phyloP scores from a whole-genome alignment of 2,329 filamentous ascomycete genomes.

The Monosporascus sp. region DNA sequence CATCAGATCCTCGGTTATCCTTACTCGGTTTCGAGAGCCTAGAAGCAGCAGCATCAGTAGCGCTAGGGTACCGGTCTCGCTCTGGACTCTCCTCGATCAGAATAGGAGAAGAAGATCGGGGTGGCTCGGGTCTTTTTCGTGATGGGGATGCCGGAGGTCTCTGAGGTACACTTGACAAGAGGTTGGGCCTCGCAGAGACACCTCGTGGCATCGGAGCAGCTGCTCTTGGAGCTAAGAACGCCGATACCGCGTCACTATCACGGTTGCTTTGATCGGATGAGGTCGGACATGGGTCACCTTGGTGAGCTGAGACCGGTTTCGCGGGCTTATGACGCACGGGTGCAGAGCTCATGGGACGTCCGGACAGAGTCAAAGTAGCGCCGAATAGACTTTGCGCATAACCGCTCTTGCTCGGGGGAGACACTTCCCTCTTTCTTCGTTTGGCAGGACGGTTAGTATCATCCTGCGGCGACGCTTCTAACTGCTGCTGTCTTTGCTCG shows the following conservation, averaged over 20 bases:
- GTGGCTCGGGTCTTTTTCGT: not conserved
- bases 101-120: not conserved
- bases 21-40: not conserved
- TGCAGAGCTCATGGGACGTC: conserved; percentile 29
- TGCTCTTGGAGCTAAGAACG: not conserved
- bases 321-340: conserved; percentile 16
- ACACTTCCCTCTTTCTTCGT: conserved; percentile 33
- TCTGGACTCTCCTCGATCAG: not conserved
- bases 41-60: not conserved
- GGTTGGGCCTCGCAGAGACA: not conserved
- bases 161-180: not conserved
- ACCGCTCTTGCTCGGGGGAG: conserved; percentile 39
- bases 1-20: not conserved
- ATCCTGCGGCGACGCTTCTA: conserved; percentile 16
- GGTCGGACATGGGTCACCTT: conserved; percentile 4
- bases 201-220: not conserved
- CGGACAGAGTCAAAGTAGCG: conserved; percentile 40
- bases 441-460: conserved; percentile 31
- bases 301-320: conserved; percentile 4
- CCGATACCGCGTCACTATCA: conserved; percentile 6
- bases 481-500: conserved; percentile 46
- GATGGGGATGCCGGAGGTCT: not conserved
- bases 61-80: not conserved
- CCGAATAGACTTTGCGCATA: conserved; percentile 50
- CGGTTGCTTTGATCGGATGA: conserved; percentile 9